Base-by-base conservation (phyloP, 1,139 yeast species). In the Groenewaldozyma auringiensis region DNA sequence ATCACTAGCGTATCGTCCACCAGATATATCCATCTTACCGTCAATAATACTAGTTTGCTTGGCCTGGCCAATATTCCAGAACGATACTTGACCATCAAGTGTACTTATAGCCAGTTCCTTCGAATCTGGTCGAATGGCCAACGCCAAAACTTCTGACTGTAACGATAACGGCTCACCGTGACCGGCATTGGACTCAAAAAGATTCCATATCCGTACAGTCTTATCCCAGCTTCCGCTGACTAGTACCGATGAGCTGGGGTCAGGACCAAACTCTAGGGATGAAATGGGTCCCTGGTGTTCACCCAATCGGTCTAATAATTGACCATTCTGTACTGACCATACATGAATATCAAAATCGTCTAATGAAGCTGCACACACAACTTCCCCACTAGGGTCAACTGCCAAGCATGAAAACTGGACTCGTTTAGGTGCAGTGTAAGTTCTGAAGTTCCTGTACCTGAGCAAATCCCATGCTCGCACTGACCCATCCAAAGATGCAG, bases 231-330 rank as follows among this genome's bases (percentile, higher is more conserved):
- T 83, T 1, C 96, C 94, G 48, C 94, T 82, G 2, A 95, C 97
- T 48, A 92, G 71, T 9, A 81, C 74, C 4, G 38, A 35, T 9
- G 43, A 21, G 20, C 87, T 76, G 3, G 72, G 70, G 60, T 88
- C 96, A 13, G 70, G 70, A 43, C 96, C 95, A 64, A 94, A 92
- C 9, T 94, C 79, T 41, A 92, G 71, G 53, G 88, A 80, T 1
- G 96, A 86, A 2, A 92, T 83, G 0, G 99, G 98, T 1, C 96
- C 99, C 57, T 86, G 95, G 63, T 92, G 99, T 3, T 97, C 98
- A 3, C 92, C 71, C 43, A 92, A 71, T 20, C 86, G 76, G 60
- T 94, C 98, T 47, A 92, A 72, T 42, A 92, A 69, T 63, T 89
- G 96, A 1, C 95, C 84, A 0, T 96, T 89, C 68, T 92, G 98